phyloP scores from a whole-genome alignment of 345 rosid species.

The Dovyalis caffra region DNA sequence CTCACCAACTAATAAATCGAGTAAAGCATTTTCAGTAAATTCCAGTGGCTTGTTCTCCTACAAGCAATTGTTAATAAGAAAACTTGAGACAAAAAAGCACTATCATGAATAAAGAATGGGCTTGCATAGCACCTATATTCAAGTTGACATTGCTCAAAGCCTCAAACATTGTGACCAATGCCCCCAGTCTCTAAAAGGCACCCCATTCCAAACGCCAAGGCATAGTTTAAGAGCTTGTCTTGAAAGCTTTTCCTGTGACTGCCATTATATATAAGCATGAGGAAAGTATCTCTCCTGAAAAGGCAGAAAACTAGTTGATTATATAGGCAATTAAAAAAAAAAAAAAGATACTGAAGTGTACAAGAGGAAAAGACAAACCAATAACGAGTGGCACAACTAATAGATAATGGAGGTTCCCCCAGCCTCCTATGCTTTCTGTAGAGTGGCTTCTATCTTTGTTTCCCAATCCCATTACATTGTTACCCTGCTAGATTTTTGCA shows the following conservation, averaged over 20 bases:
- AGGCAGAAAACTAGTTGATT: background rate
- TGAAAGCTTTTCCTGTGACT: background rate
- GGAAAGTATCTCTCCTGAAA: background rate
- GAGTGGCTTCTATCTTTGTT: background rate
- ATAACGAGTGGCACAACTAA: background rate
- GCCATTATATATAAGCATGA: background rate
- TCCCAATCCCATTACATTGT: background rate
- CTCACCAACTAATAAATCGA: background rate
- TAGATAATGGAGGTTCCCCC: background rate
- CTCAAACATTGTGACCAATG: background rate
- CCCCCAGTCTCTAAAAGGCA: background rate
- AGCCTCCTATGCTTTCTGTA: background rate
- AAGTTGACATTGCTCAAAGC: background rate
- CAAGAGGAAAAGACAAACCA: slow-evolving; percentile 1
- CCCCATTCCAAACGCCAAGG: background rate
- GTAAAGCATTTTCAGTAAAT: background rate
- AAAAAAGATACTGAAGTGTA: background rate
- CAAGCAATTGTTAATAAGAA: background rate
- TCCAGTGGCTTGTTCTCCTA: background rate
- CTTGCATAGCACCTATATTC: background rate
- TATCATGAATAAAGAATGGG: background rate
- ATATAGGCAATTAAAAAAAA: background rate
- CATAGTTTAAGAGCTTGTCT: background rate
- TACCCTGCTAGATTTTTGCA: slow-evolving; percentile 12
- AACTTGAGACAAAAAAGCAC: background rate